A percentile compares a stretch with the other conserved stretches of the same genome.
Conservation (phyloP, 2,329 filamentous ascomycete species). For the Clarireedia paspali region DNA sequence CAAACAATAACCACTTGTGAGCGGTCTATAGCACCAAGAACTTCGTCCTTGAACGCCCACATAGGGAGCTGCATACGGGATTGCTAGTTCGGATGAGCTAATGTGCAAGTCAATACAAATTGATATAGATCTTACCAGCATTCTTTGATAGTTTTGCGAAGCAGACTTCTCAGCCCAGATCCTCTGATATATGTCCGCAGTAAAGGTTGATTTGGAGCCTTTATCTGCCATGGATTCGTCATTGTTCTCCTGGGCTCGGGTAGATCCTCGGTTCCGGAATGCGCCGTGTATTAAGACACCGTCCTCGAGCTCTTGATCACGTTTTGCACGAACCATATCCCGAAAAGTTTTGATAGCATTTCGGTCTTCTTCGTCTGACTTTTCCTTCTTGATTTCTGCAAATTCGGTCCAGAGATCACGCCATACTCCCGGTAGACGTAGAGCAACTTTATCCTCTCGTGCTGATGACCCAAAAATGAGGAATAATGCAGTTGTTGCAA, state of each 20-base stretch:
- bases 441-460: constrained; percentile 78
- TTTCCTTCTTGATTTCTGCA: constrained; percentile 58
- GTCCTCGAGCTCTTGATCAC: constrained; percentile 63
- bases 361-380: constrained; percentile 64
- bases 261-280: constrained; percentile 54
- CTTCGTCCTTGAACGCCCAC: constrained; percentile 73
- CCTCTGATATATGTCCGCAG: constrained; percentile 38
- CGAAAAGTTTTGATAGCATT: constrained; percentile 60
- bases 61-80: constrained; percentile 79
- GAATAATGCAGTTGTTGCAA: constrained; percentile 77
- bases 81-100: constrained; percentile 32
- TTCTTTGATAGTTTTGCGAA: constrained; percentile 60
- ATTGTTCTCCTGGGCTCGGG: constrained; percentile 39
- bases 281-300: constrained; percentile 70
- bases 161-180: constrained; percentile 53
- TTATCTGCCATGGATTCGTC: constrained; percentile 37
- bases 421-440: constrained; percentile 73
- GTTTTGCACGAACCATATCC: constrained; percentile 58
- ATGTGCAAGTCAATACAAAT: neutral
- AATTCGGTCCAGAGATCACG: constrained; percentile 82
- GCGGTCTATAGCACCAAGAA: constrained; percentile 67
- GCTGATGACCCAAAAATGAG: constrained; percentile 67
- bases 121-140: constrained; percentile 50
- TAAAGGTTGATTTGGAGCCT: constrained; percentile 21
- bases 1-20: constrained; percentile 89